Evolutionary conservation across 2,329 filamentous ascomycete species (phyloP), one percentile per base, ranked within the genome.

Genomic region (Stagonosporopsis rhizophila): DNA sequence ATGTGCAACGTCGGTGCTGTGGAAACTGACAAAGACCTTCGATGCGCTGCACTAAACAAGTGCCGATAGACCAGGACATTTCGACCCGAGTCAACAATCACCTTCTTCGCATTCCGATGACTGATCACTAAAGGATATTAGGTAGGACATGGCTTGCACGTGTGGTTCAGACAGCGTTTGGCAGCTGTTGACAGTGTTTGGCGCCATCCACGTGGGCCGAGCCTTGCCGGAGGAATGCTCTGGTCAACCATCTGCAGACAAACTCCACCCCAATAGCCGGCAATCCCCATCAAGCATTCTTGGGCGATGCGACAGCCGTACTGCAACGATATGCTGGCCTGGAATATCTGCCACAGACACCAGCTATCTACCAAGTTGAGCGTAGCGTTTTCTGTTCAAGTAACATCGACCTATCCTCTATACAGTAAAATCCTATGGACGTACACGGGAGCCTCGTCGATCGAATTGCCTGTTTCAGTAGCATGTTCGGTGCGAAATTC

Each of bases 391-490:
- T 19, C 6, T 20, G 35, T 34, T 25, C 7, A 7, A 25, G 23
- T 7, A 25, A 4, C 23, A 4, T 25, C 7, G 4, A 25, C 7
- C 23, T 4, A 25, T 7, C 23, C n/a, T n/a, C n/a, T n/a, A n/a
- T n/a, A n/a, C n/a, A n/a, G n/a, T n/a, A n/a, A n/a, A n/a, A n/a
- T n/a, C n/a, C n/a, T n/a, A n/a, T n/a, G n/a, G n/a, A n/a, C 9
- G 17, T n/a, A 15, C 23, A 32, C 7, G 15, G 7, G 14, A 41
- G 27, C 46, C 15, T 49, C 9, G 20, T 52, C 41, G 41, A 52
- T 44, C 38, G 23, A 48, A 54, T 48, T 48, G 19, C 38, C 44
- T n/a, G 39, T 48, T 34, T 19, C 27, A 34, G 52, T 35, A 39
- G 41, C 41, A 50, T 22, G 35, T 17, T 45, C 41, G 52, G 34